Evolutionary conservation across 139 green algal species (phyloP).

Genomic region (Pleodorina starrii): DNA sequence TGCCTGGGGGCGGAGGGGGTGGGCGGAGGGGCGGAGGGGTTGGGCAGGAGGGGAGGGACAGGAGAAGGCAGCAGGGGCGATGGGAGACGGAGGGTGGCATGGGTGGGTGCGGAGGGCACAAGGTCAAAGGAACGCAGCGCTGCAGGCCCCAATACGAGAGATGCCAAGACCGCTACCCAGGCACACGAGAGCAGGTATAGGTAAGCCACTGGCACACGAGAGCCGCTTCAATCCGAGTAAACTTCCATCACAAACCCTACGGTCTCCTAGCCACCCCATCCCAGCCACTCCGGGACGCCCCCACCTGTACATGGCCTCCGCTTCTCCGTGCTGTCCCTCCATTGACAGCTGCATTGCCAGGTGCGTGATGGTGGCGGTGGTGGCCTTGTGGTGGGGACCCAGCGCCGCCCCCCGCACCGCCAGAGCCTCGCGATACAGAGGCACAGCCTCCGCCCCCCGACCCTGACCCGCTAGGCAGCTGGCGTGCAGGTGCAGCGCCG

Average conservation of each 20-base stretch:
- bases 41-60: background rate
- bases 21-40: background rate
- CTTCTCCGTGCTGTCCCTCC: background rate
- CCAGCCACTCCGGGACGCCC: too few species aligned
- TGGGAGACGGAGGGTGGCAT: background rate
- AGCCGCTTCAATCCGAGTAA: too few species aligned
- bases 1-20: background rate
- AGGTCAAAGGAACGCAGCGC: too few species aligned
- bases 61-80: background rate
- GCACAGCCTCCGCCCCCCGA: background rate
- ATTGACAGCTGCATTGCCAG: constrained; percentile 27
- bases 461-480: constrained; percentile 9
- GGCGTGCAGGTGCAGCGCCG: background rate
- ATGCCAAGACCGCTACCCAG: too few species aligned
- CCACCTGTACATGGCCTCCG: constrained; percentile 16
- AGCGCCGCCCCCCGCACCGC: background rate
- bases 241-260: too few species aligned
- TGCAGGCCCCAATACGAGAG: too few species aligned
- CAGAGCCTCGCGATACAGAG: constrained; percentile 7
- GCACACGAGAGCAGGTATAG: too few species aligned
- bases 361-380: constrained; percentile 16
- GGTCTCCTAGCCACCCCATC: too few species aligned
- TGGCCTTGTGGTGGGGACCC: background rate
- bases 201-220: too few species aligned
- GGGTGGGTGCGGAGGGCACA: background rate